phyloP scores from a whole-genome alignment of 345 rosid genomes.

The Rhodamnia argentea region DNA sequence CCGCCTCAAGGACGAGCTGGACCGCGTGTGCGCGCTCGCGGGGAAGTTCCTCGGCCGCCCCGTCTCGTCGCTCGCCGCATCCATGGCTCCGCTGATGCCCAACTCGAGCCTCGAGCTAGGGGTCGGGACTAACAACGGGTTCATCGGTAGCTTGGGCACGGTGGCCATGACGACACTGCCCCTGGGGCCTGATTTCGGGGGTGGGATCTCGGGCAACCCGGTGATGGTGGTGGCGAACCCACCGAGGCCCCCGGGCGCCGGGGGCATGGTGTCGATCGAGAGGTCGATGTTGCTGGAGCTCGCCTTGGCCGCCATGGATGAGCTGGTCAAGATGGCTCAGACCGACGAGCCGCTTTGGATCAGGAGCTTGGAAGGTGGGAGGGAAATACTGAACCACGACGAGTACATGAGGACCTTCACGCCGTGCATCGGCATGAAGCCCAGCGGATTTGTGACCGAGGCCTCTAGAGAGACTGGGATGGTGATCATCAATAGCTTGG shows the following conservation, averaged over 20 bases:
- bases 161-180: conserved; percentile 38
- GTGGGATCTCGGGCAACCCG: conserved; percentile 33
- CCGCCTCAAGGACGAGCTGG: conserved; percentile 75
- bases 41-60: conserved; percentile 91
- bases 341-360: conserved; percentile 79
- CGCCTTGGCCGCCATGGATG: conserved; percentile 82
- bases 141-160: conserved; percentile 21
- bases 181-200: conserved; percentile 37
- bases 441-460: conserved; percentile 61
- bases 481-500: conserved; percentile 82
- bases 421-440: conserved; percentile 64
- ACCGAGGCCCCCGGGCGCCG: conserved; percentile 24
- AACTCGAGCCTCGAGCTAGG: conserved; percentile 76
- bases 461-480: conserved; percentile 80
- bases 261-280: conserved; percentile 53
- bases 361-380: conserved; percentile 44
- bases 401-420: conserved; percentile 50
- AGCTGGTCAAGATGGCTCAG: conserved; percentile 75
- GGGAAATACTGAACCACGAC: conserved; percentile 53
- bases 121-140: conserved; percentile 58
- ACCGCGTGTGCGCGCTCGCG: conserved; percentile 76
- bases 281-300: conserved; percentile 73
- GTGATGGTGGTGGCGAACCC: conserved; percentile 14
- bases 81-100: conserved; percentile 39
- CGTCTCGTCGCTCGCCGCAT: conserved; percentile 25